These are phyloP conservation scores for Corynascus novoguineensis DNA, from an alignment of 495 filamentous ascomycete species.

Conservation along the genomic window DNA sequence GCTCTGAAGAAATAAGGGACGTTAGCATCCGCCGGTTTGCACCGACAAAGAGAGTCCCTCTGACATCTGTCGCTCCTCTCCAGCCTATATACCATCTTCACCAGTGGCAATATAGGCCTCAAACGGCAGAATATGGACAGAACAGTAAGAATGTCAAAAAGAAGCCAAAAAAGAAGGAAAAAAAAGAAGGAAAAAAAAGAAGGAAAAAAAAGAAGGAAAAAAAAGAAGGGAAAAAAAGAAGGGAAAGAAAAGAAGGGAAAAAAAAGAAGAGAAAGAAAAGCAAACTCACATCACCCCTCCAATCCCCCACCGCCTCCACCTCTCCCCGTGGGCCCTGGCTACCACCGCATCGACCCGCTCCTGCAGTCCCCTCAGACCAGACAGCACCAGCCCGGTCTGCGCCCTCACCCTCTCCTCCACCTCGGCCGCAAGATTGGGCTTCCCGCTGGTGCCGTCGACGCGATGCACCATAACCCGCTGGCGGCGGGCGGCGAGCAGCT, in stretches of 20 bases:
- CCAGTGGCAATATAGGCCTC: too few species aligned
- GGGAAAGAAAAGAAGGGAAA: background rate
- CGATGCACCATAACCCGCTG: conserved; percentile 12
- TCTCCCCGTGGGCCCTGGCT: conserved; percentile 31
- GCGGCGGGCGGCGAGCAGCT: conserved; percentile 32
- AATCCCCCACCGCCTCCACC: conserved; percentile 40
- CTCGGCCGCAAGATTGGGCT: background rate
- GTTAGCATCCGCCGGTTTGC: too few species aligned
- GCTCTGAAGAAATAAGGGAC: conserved; percentile 17
- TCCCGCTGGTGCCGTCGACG: background rate
- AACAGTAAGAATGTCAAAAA: background rate
- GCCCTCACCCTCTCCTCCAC: conserved; percentile 31
- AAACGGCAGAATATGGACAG: background rate
- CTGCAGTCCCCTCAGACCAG: conserved; percentile 30
- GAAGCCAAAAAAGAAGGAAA: background rate
- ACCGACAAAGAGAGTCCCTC: too few species aligned
- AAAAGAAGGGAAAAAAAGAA: background rate
- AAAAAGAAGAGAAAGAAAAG: background rate
- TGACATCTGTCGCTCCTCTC: too few species aligned
- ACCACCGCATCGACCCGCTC: conserved; percentile 29
- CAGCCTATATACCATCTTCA: too few species aligned
- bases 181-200: background rate
- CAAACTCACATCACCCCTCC: conserved; percentile 38
- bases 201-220: background rate
- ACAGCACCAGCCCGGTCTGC: conserved; percentile 33